phyloP scores from a whole-genome alignment of 225 moss, liverwort and hornwort genomes.

The Marchantia paleacea region DNA sequence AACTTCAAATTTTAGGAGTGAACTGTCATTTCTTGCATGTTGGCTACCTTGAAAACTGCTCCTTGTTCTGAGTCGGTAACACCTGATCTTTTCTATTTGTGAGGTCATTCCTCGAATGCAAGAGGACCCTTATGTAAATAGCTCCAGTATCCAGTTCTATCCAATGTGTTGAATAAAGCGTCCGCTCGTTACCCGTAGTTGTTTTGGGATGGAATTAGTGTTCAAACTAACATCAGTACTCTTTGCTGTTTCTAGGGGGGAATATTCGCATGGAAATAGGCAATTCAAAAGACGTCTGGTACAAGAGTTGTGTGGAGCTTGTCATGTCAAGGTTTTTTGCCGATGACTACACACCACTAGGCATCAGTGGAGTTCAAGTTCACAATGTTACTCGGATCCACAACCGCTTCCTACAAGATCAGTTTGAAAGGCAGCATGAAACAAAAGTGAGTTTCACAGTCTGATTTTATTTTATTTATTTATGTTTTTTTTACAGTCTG shows the following conservation, averaged over 20 bases:
- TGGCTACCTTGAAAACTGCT: background rate
- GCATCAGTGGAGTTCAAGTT: conserved; percentile 75
- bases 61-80: background rate
- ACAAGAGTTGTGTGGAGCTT: conserved; percentile 81
- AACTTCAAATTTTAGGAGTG: background rate
- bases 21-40: background rate
- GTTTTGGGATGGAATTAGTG: too few relatives aligned
- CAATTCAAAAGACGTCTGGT: conserved; percentile 76
- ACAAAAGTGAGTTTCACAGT: conserved; percentile 44
- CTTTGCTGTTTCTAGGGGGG: conserved; percentile 49
- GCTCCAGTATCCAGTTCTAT: too few relatives aligned
- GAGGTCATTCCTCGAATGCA: too few relatives aligned
- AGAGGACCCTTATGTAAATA: too few relatives aligned
- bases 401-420: conserved; percentile 82
- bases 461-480: background rate
- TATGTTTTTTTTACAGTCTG: background rate
- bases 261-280: conserved; percentile 93
- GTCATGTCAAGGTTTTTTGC: conserved; percentile 78
- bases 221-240: too few relatives aligned
- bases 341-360: conserved; percentile 68
- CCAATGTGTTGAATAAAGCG: too few relatives aligned
- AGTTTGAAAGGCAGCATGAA: conserved; percentile 72
- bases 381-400: conserved; percentile 91
- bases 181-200: too few relatives aligned
- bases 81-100: too few relatives aligned